phyloP scores from a whole-genome alignment of 2,329 filamentous ascomycete species.

The Aspergillus pseudoviridinutans region DNA sequence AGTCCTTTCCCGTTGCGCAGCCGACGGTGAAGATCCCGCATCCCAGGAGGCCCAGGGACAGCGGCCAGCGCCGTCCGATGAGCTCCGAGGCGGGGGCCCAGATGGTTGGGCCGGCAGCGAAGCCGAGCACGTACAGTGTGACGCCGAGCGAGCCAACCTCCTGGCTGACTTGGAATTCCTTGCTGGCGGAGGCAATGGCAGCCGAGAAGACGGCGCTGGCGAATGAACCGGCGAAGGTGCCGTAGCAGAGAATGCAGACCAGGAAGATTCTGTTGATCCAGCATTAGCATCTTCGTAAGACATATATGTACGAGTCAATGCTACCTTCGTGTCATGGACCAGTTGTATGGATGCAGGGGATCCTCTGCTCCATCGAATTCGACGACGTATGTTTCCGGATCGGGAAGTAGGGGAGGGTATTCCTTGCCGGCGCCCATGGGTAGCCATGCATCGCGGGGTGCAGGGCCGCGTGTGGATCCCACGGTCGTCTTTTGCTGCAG shows the following conservation, averaged over 20 bases:
- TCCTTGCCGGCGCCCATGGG: conserved; percentile 41
- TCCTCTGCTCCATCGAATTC: conserved; percentile 53
- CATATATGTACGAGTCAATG: background rate
- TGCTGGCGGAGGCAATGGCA: conserved; percentile 54
- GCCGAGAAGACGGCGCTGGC: conserved; percentile 64
- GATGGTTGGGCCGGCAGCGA: conserved; percentile 58
- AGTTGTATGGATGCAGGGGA: conserved; percentile 51
- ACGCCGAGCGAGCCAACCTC: conserved; percentile 46
- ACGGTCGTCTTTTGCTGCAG: conserved; percentile 20
- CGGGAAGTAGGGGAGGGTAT: conserved; percentile 48
- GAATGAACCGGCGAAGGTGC: conserved; percentile 50
- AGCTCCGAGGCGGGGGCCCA: conserved; percentile 62
- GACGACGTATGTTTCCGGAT: conserved; percentile 52
- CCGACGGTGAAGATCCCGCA: conserved; percentile 46
- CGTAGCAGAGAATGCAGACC: conserved; percentile 35
- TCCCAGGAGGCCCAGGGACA: conserved; percentile 41
- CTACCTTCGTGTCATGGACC: conserved; percentile 45
- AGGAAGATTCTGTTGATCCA: conserved; percentile 11
- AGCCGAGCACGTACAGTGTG: conserved; percentile 49
- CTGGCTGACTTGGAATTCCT: conserved; percentile 43
- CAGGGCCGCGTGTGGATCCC: conserved; percentile 16
- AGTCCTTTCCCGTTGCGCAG: conserved; percentile 40
- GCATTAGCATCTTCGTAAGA: background rate
- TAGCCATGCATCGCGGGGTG: conserved; percentile 19
- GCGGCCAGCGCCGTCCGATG: conserved; percentile 54